phyloP scores from a whole-genome alignment of 805 yeast species.

The Suhomyces sp. region DNA sequence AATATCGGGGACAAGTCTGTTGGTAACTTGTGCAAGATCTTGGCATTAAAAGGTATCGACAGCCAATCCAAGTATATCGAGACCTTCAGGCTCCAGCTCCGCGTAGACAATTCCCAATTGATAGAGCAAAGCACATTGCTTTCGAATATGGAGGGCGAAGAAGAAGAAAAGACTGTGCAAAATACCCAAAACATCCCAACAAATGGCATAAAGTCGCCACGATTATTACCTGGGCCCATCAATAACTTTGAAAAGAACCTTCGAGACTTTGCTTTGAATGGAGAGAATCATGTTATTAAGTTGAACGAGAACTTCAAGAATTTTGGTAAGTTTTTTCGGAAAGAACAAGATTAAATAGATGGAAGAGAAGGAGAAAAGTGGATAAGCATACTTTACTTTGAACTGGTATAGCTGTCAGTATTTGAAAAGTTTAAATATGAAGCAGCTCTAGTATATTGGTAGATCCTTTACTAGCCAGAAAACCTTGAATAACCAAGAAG shows the following conservation, averaged over 20 bases:
- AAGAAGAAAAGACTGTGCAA: constrained; percentile 9
- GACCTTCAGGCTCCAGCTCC: constrained; percentile 34
- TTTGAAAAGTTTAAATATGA: too few species aligned
- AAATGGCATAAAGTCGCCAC: constrained; percentile 21
- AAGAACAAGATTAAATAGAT: constrained; percentile 19
- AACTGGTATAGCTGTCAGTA: too few species aligned
- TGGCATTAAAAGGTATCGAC: constrained; percentile 59
- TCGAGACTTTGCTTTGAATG: constrained; percentile 44
- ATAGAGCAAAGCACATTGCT: constrained; percentile 29
- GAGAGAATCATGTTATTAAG: constrained; percentile 61
- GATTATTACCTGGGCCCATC: constrained; percentile 25
- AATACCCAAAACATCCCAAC: not conserved
- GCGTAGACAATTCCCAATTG: constrained; percentile 24
- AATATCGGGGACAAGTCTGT: constrained; percentile 63
- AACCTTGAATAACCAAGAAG: too few species aligned
- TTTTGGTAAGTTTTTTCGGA: constrained; percentile 53
- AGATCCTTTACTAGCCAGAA: too few species aligned
- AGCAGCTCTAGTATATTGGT: too few species aligned
- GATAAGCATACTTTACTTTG: too few species aligned
- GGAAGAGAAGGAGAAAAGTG: too few species aligned
- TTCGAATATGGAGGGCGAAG: constrained; percentile 28
- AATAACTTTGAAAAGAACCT: constrained; percentile 46
- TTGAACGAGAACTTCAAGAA: constrained; percentile 64
- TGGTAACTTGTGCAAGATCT: constrained; percentile 60
- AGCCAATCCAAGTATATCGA: constrained; percentile 33